These are phyloP conservation scores for Camellia lanceoleosa DNA, from an alignment of 148 eudicot species.

Conservation along the genomic window DNA sequence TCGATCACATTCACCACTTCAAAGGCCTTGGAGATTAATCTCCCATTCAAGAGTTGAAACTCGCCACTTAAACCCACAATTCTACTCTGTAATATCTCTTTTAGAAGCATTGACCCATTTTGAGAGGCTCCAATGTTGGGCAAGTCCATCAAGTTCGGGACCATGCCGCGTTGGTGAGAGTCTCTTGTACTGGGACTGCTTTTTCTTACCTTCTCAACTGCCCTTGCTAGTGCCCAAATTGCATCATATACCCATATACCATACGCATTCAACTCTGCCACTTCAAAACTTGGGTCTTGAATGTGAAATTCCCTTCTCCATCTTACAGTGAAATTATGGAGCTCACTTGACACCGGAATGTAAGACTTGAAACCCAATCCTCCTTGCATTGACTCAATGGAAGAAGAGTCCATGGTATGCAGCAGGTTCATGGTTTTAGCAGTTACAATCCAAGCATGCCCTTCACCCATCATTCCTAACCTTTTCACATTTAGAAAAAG, in stretches of 20 bases:
- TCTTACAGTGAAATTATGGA: conserved; percentile 15
- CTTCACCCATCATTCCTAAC: conserved; percentile 17
- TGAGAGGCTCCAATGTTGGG: not conserved
- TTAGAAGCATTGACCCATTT: conserved; percentile 11
- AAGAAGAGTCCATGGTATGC: conserved; percentile 7
- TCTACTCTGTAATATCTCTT: conserved; percentile 1
- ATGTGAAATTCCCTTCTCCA: conserved; percentile 18
- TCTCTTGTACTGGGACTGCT: no score
- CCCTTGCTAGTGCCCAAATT: conserved; percentile 22
- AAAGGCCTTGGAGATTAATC: conserved; percentile 3
- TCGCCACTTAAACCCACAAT: conserved; percentile 18
- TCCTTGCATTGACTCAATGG: conserved; percentile 26
- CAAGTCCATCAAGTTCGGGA: no score
- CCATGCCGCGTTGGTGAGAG: no score
- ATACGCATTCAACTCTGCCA: conserved; percentile 5
- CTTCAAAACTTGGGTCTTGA: not conserved
- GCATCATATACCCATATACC: conserved; percentile 29
- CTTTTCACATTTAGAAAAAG: not conserved
- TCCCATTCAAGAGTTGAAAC: conserved; percentile 18
- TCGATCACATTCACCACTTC: conserved; percentile 25
- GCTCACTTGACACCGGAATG: conserved; percentile 21
- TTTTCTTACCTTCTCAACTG: not conserved
- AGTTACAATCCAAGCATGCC: conserved; percentile 20
- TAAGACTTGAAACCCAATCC: conserved; percentile 27
- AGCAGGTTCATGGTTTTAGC: not conserved